Percentiles rank a stretch among this genome's conserved stretches.
Conservation (phyloP, 2,329 filamentous ascomycete species). For the Ophiognomonia clavigignenti-juglandacearum region DNA sequence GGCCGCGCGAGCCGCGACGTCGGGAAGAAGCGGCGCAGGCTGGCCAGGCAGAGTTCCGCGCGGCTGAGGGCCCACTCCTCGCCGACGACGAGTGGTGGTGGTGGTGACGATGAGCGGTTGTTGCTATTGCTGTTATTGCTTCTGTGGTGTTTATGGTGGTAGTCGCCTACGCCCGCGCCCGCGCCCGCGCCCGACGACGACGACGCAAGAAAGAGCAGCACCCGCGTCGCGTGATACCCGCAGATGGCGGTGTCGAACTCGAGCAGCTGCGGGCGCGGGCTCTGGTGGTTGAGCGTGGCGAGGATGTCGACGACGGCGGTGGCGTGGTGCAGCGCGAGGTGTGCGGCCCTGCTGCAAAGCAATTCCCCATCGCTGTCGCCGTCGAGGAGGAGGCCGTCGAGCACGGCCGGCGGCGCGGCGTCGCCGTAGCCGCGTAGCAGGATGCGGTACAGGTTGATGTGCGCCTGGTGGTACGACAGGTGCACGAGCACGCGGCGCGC, state of each 20-base stretch:
- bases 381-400: conserved; percentile 24
- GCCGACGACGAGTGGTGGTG: conserved; percentile 8
- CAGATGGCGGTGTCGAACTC: conserved; percentile 22
- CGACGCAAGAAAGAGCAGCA: conserved; percentile 22
- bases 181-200: no score
- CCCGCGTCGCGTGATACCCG: conserved; percentile 19
- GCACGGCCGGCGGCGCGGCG: conserved; percentile 27
- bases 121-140: no score
- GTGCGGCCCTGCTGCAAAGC: conserved; percentile 25
- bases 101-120: conserved; percentile 8
- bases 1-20: conserved; percentile 21
- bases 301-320: conserved; percentile 16
- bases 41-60: conserved; percentile 24
- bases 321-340: conserved; percentile 12
- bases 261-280: conserved; percentile 12
- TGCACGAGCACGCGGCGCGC: conserved; percentile 26
- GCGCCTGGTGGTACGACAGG: conserved; percentile 35
- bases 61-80: conserved; percentile 22
- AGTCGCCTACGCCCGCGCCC: no score
- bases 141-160: no score
- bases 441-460: conserved; percentile 40
- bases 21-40: conserved; percentile 23
- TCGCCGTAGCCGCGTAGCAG: conserved; percentile 36
- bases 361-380: no score
- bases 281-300: conserved; percentile 19